Conservation (phyloP, 106 monocot genomes). For the Acanthochlamys bracteata region DNA sequence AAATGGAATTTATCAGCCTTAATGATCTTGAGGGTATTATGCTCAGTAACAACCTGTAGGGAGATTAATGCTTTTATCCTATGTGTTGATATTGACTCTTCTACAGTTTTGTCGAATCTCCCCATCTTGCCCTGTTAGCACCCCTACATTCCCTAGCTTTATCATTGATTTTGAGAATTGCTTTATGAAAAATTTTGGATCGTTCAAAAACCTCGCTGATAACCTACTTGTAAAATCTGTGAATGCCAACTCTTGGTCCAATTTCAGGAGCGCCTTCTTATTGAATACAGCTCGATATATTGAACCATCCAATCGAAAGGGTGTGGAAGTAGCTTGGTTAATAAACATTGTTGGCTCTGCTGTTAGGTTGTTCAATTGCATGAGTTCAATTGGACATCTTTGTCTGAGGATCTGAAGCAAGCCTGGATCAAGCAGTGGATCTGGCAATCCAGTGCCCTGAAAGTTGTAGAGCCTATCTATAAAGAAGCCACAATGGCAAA, state of each 20-base stretch:
- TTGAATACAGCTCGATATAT: conserved; percentile 20
- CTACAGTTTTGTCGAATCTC: conserved; percentile 37
- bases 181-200: conserved; percentile 13
- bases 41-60: no score
- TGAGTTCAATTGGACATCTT: conserved; percentile 14
- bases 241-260: conserved; percentile 21
- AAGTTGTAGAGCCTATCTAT: conserved; percentile 37
- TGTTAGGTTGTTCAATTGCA: conserved; percentile 7
- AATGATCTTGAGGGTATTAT: no score
- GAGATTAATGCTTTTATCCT: background rate
- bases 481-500: conserved; percentile 40
- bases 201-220: conserved; percentile 6
- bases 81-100: conserved; percentile 16
- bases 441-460: conserved; percentile 12
- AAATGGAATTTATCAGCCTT: no score
- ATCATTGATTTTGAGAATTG: conserved; percentile 38
- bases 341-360: conserved; percentile 22
- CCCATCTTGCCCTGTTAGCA: conserved; percentile 37
- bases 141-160: conserved; percentile 29
- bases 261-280: conserved; percentile 5
- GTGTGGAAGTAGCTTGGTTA: conserved; percentile 7
- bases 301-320: conserved; percentile 8
- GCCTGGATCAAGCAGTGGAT: conserved; percentile 11
- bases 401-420: conserved; percentile 15
- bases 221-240: conserved; percentile 16